phyloP scores from a whole-genome alignment of 106 monocot species.

The Apostasia ramifera region DNA sequence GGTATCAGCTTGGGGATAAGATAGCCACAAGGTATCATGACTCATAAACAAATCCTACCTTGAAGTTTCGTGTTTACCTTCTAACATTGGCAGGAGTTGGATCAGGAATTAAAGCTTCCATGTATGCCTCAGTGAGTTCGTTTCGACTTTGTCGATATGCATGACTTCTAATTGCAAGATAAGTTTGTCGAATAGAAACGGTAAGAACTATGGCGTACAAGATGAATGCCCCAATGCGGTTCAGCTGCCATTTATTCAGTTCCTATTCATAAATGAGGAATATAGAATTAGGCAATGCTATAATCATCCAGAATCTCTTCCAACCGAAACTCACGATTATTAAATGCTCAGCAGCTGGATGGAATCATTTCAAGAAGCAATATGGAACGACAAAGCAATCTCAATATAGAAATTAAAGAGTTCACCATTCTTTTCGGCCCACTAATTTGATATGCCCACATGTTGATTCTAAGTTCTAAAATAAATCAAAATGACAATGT shows the following conservation, averaged over 20 bases:
- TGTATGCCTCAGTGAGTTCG: constrained; percentile 65
- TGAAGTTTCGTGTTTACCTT: constrained; percentile 33
- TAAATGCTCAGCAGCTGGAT: neutral
- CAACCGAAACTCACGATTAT: neutral
- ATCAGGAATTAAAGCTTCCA: constrained; percentile 89
- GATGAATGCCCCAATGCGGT: constrained; percentile 52
- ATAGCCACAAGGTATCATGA: neutral
- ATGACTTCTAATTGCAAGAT: constrained; percentile 20
- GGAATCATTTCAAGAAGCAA: neutral
- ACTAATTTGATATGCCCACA: no score
- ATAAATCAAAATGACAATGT: no score
- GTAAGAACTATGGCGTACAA: constrained; percentile 42
- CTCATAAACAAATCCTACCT: neutral
- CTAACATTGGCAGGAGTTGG: constrained; percentile 68
- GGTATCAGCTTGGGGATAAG: neutral
- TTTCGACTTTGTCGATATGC: constrained; percentile 37
- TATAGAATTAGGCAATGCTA: neutral
- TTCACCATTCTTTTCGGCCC: no score
- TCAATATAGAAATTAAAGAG: no score
- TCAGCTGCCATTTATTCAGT: constrained; percentile 52
- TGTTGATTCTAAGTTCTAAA: no score
- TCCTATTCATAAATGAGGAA: constrained; percentile 29
- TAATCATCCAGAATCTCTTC: neutral
- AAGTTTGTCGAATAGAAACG: constrained; percentile 33
- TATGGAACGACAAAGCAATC: neutral